Evolutionary conservation across 2,329 filamentous ascomycete genomes (phyloP), one percentile per base, ranked within the genome.

Genomic region (Ophiocordyceps australis): DNA sequence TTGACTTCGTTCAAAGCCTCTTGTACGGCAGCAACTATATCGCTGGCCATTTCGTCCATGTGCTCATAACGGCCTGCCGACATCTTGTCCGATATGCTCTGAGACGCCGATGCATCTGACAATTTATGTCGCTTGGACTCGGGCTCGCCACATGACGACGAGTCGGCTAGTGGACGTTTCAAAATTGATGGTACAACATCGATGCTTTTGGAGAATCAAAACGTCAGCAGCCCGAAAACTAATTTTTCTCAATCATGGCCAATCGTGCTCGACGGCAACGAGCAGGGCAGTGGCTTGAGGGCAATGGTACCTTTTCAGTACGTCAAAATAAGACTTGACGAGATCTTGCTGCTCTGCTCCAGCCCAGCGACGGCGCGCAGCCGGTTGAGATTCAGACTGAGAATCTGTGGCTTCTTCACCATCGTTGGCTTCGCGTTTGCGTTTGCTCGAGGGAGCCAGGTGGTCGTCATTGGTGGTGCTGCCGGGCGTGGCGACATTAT

Each of bases 1-100:
- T 58, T 50, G 16, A 70, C 43, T 24, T 66, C 57, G 17, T 52
- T 52, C 23, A 66, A 38, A 19, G 61, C 56, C 35, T 59, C 45
- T 32, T 59, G 44, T 35, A 63, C 52, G 32, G 55, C 55, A 17
- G 50, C 39, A 38, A 59, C 52, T 22, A 74, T 44, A 32, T 75
- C 71, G 26, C 57, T 46, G 11, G 77, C 64, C 22, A 80, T 54
- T 32, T 77, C 69, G 16, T 78, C 73, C 23, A 83, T 50, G 34
- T 65, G 62, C 15, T 58, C 56, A 41, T 76, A 75, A 17, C 43
- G 45, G 35, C 59, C 55, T 25, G 53, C 49, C 14, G 49, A 43
- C 26, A 65, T 52, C 50, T 68, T 72, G 37, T 67, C 62, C 30
- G 56, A 49, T 32, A 74, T 62, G 32, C 56, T 61, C 12, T 37